These are phyloP conservation scores for Aspergillus novofumigatus DNA, from an alignment of 2,329 filamentous ascomycete species.

Conservation along the genomic window DNA sequence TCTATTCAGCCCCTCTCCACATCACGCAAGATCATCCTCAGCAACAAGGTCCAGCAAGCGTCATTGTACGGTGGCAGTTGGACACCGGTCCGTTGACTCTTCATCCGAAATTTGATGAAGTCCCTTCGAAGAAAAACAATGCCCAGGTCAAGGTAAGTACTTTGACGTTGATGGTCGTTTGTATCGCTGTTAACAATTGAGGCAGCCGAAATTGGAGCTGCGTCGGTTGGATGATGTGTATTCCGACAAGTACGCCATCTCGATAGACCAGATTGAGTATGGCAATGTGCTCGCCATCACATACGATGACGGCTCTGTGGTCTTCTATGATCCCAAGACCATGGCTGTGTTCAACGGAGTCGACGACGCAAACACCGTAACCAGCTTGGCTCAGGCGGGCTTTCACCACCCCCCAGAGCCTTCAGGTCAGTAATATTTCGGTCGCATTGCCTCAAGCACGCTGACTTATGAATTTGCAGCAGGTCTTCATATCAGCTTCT, in stretches of 20 bases:
- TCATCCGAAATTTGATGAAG: slow-evolving; percentile 73
- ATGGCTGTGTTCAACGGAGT: slow-evolving; percentile 66
- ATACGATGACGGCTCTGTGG: slow-evolving; percentile 75
- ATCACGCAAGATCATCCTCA: slow-evolving; percentile 52
- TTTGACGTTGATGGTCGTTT: slow-evolving; percentile 1
- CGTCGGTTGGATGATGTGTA: slow-evolving; percentile 64
- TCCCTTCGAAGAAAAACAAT: slow-evolving; percentile 62
- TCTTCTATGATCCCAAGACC: slow-evolving; percentile 71
- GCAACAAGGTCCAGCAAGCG: slow-evolving; percentile 63
- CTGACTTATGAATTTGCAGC: slow-evolving; percentile 9
- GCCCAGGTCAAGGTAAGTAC: slow-evolving; percentile 34
- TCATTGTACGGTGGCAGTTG: slow-evolving; percentile 79
- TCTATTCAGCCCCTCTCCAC: slow-evolving; percentile 61
- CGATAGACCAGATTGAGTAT: slow-evolving; percentile 63
- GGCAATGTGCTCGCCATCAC: slow-evolving; percentile 68
- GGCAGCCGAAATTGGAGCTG: slow-evolving; percentile 49
- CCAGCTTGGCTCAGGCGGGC: slow-evolving; percentile 69
- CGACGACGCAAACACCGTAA: slow-evolving; percentile 61
- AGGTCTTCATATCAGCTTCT: slow-evolving; percentile 39
- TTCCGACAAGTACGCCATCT: slow-evolving; percentile 67
- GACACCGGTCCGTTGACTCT: slow-evolving; percentile 61
- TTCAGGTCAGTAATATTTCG: slow-evolving; percentile 47
- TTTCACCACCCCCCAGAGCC: slow-evolving; percentile 66
- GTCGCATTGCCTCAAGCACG: neutral
- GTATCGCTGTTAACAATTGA: slow-evolving; percentile 10